Base-by-base conservation (phyloP, 2,329 filamentous ascomycete genomes). In the Neopestalotiopsis clavispora region DNA sequence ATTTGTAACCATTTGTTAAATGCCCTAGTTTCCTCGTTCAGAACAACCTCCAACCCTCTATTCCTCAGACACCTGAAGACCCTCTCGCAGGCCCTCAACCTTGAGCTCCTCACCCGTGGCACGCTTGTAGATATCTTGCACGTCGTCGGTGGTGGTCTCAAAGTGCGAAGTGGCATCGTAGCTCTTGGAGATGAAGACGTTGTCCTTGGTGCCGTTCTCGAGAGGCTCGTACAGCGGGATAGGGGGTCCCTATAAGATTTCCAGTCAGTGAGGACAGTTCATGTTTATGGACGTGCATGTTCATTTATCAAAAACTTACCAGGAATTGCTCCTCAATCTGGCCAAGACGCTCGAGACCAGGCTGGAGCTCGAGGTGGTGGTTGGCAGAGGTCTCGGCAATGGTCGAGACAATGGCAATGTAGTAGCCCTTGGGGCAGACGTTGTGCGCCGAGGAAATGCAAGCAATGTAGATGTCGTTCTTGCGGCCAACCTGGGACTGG, bases 111-210 rank as follows among this genome's bases (percentile, higher is more conserved):
- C 90, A 67, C 94, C 94, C 71, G 92, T 90, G 74, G 91, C 92
- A 76, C 96, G 91, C 75, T 85, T 87, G 86, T 97, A 99, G 76
- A 99, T 94, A 80, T 98, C 94, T 84, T 91, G 92, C 78, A 99
- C 95, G 81, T 99, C 95, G 80, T 98, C 96, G 84, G 87, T 89
- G 61, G 85, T 88, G 45, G 94, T 98, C 89, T 99, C 96, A 78
- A 99, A 99, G 87, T 99, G 96, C 81, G 93, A 97, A 72, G 93
- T 97, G 66, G 97, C 94, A 78, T 99, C 97, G 83, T 99, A 99
- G 85, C 94, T 97, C 90, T 97, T 98, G 77, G 94, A 97, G 80
- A 99, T 94, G 85, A 94, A 99, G 81, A 99, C 92, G 82, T 95
- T 95, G 85, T 98, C 95, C 75, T 91, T 92, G 74, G 85, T 86